phyloP scores from a whole-genome alignment of 305 asterid species.

The Solanum aculeatissimum region DNA sequence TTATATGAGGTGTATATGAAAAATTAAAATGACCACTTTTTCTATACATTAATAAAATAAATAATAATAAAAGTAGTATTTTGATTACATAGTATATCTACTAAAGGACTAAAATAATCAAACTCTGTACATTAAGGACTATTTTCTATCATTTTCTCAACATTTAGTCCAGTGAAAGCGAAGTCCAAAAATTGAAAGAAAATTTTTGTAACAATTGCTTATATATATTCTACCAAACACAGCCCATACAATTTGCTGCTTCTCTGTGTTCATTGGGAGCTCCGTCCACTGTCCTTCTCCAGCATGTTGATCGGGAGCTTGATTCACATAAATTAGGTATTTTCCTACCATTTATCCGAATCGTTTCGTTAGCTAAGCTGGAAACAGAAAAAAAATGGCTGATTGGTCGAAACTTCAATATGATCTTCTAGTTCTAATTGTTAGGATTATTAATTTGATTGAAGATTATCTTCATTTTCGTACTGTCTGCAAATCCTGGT shows the following conservation, averaged over 20 bases:
- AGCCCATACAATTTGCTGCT: neutral
- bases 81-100: no score
- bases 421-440: neutral
- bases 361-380: neutral
- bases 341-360: neutral
- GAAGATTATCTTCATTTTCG: neutral
- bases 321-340: neutral
- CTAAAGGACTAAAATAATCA: neutral
- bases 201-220: neutral
- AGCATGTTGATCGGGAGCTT: neutral
- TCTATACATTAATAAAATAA: neutral
- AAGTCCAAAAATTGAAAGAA: neutral
- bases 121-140: neutral
- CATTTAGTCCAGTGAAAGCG: neutral
- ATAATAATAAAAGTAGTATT: neutral
- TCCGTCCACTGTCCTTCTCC: neutral
- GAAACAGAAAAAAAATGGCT: neutral
- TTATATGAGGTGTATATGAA: neutral
- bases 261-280: neutral
- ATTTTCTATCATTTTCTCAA: neutral
- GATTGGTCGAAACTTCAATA: neutral
- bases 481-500: neutral
- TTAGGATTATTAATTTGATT: neutral
- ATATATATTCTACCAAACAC: neutral
- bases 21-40: neutral